Base-by-base conservation (phyloP, 768 basidiomycete genomes). In the Suillus weaverae region DNA sequence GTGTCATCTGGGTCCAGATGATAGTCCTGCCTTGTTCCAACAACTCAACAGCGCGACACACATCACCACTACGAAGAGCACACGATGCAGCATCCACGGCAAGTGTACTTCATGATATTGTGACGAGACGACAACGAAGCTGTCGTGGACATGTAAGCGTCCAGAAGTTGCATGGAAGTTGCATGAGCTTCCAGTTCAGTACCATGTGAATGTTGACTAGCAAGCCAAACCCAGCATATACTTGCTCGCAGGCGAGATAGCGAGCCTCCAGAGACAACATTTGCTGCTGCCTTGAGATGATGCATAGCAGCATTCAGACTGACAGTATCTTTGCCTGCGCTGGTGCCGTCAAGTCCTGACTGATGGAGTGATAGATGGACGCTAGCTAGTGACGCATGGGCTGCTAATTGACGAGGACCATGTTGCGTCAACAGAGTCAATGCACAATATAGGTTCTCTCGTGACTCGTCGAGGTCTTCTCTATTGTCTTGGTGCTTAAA, bases 1-100 rank as follows among this genome's bases (percentile, higher is more conserved):
- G 66, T 33, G 69, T 59, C 11, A 75, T 46, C 59, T 76, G 73
- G 36, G 67, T 69, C 73, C 75, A 76, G 5, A 74, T 68, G 61
- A 26, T 26, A 26, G 26, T 26, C 26, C 26, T 26, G 26, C 26
- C 26, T 26, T 26, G 26, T 26, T 26, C 26, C 26, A 26, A 26
- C 26, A 26, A 26, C 1, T 26, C 26, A 26, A 26, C 26, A 26
- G 26, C 26, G 26, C 26, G 26, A 26, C 26, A 26, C 26, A 26
- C 26, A 2, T 26, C 26, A 26, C 26, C 26, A 26, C 26, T 26
- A 26, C 26, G 26, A 26, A 26, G 26, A 26, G 26, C 26, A 26
- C 26, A 26, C 26, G 26, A 66, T 10, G 61, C 65, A 46, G 65
- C 60, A 57, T 66, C 35, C 3, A 54, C 61, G 22, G 65, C 18